These are phyloP conservation scores for Fusarium sp. DNA, from an alignment of 2,329 filamentous ascomycete genomes.

Conservation along the genomic window DNA sequence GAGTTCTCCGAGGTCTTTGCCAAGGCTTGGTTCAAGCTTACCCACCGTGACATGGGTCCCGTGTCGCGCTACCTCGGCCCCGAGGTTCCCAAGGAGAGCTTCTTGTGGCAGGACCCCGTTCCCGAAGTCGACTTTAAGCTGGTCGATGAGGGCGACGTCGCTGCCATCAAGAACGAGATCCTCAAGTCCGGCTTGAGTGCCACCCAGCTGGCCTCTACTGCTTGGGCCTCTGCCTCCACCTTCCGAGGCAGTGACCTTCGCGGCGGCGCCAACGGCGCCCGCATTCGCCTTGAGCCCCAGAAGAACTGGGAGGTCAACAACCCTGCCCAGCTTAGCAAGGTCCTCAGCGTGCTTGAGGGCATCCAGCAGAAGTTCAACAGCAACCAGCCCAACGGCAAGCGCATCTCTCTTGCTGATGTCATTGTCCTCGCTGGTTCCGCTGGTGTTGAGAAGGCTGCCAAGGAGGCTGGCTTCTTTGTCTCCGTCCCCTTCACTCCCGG, in stretches of 20 bases:
- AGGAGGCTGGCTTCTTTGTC: constrained; percentile 58
- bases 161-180: constrained; percentile 75
- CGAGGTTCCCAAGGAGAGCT: constrained; percentile 77
- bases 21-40: constrained; percentile 85
- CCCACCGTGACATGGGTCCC: constrained; percentile 84
- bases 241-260: constrained; percentile 85
- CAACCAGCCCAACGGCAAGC: constrained; percentile 65
- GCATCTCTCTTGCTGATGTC: constrained; percentile 80
- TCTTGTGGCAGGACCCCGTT: constrained; percentile 80
- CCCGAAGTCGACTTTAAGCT: constrained; percentile 69
- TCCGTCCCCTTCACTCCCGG: constrained; percentile 79
- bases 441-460: constrained; percentile 80
- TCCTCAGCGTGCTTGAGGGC: constrained; percentile 70
- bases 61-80: constrained; percentile 78
- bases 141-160: constrained; percentile 71
- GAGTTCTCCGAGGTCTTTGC: constrained; percentile 78
- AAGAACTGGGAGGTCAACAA: constrained; percentile 82
- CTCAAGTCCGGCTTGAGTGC: constrained; percentile 70
- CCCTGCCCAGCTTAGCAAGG: constrained; percentile 71
- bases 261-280: constrained; percentile 83
- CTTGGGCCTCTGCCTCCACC: constrained; percentile 77
- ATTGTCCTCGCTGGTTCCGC: constrained; percentile 80
- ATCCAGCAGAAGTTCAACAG: constrained; percentile 76
- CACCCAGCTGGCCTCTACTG: constrained; percentile 72
- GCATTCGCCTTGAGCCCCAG: constrained; percentile 79